Evolutionary conservation across 805 yeast species (phyloP), one percentile per base, ranked within the genome.

Genomic region (Starmera caribaea): DNA sequence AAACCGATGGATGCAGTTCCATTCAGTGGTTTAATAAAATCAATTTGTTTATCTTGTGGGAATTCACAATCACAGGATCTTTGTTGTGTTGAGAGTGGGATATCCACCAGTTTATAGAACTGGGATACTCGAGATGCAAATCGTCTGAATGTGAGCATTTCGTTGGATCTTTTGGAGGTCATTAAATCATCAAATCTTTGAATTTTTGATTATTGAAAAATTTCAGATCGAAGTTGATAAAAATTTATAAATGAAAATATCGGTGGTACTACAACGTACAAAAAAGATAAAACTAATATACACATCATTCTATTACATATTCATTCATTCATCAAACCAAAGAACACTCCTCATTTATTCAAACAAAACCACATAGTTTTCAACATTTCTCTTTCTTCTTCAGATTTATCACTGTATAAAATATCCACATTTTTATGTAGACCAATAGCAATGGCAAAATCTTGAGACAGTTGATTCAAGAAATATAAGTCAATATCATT

Each of bases 51-150:
- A 35, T 54, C 62, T 8, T 44, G 45, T 3, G 78, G 81, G 41
- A 69, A 63, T 27, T 49, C 47, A 7, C 73, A 68, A 33, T 56
- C 49, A 47, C 88, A 81, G 44, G 54, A 61, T 0, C 86, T 79
- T 1, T 51, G 40, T 4, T 32, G 32, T 16, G 48, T 32, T 12
- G 24, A 21, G 7, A 21, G 24, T 21, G 24, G 24, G 24, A 21
- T 21, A 21, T 21, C 24, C 24, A 7, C 24, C 7, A 21, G 24
- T 21, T 21, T 21, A 21, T 21, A 21, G 24, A 21, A 21, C 7
- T 7, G 4, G 4, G 24, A 21, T 21, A 21, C 24, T 21, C 24
- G 24, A 5, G 24, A 21, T 21, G 24, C 24, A 21, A 21, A 21
- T 21, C 24, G 4, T 21, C 7, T 21, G 24, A 21, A 21, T 21